phyloP scores from a whole-genome alignment of 75 land plant genomes.

The Ceratopteris richardii region DNA sequence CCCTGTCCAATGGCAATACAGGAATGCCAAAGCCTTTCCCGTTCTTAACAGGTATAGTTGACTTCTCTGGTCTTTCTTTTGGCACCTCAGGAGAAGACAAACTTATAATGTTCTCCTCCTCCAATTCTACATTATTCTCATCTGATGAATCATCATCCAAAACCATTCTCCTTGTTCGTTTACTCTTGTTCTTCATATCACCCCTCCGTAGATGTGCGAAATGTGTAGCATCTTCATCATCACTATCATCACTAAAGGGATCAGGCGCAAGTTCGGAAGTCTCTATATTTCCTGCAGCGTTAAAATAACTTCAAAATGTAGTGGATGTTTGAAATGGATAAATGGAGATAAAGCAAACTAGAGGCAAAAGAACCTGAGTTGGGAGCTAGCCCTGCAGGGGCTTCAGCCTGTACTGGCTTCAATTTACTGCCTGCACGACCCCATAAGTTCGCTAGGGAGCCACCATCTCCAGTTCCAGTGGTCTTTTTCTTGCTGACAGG shows the following conservation, averaged over 20 bases:
- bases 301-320: neutral
- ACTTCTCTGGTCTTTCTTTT: constrained; percentile 8
- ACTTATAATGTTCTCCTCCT: constrained; percentile 39
- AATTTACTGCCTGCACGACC: constrained; percentile 66
- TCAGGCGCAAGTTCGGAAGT: constrained; percentile 50
- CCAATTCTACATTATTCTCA: constrained; percentile 29
- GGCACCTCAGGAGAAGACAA: constrained; percentile 67
- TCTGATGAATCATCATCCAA: constrained; percentile 58
- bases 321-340: too few species aligned
- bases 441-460: constrained; percentile 74
- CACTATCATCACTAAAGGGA: constrained; percentile 42
- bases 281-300: constrained; percentile 48
- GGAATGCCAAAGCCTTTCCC: neutral
- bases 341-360: neutral
- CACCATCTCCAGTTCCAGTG: constrained; percentile 22
- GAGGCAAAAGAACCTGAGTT: neutral
- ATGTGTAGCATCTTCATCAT: constrained; percentile 47
- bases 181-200: constrained; percentile 32
- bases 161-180: constrained; percentile 52
- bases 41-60: neutral
- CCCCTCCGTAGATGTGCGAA: constrained; percentile 34
- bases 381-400: neutral
- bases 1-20: neutral
- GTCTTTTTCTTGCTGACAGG: constrained; percentile 27
- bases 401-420: constrained; percentile 23